These are phyloP conservation scores for Trichophyton equinum DNA, from an alignment of 2,329 filamentous ascomycete genomes.

Conservation along the genomic window DNA sequence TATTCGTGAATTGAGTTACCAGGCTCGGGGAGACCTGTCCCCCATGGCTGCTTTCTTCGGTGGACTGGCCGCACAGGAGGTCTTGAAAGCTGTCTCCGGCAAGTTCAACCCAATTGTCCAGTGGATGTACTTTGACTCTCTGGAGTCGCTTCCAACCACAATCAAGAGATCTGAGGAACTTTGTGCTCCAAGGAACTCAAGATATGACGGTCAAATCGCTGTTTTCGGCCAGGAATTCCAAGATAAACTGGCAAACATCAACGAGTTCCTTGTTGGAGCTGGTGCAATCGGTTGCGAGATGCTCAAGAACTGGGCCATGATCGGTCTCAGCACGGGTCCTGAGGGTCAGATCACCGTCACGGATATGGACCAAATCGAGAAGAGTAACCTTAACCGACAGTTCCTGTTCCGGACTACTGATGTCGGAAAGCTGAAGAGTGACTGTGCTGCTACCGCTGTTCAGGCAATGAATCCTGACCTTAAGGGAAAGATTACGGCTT, in stretches of 20 bases:
- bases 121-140: slow-evolving; percentile 93
- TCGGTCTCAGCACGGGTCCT: slow-evolving; percentile 78
- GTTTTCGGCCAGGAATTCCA: slow-evolving; percentile 92
- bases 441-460: slow-evolving; percentile 79
- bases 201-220: slow-evolving; percentile 94
- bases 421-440: slow-evolving; percentile 93
- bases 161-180: slow-evolving; percentile 67
- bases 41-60: slow-evolving; percentile 94
- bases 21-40: slow-evolving; percentile 79
- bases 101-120: slow-evolving; percentile 95
- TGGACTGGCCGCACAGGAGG: slow-evolving; percentile 83
- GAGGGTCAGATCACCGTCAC: slow-evolving; percentile 84
- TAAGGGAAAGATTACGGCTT: slow-evolving; percentile 66
- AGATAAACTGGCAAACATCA: slow-evolving; percentile 80
- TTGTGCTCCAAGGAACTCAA: slow-evolving; percentile 70
- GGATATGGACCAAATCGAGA: slow-evolving; percentile 97
- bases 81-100: slow-evolving; percentile 91
- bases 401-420: slow-evolving; percentile 91
- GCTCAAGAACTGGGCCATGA: slow-evolving; percentile 99
- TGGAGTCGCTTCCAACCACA: slow-evolving; percentile 80
- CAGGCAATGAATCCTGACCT: slow-evolving; percentile 93
- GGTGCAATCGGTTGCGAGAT: slow-evolving; percentile 98
- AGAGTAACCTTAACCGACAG: slow-evolving; percentile 95
- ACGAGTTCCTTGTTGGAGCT: slow-evolving; percentile 87
- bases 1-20: slow-evolving; percentile 84